A percentile compares a stretch with the other conserved stretches of the same genome.
Conservation (phyloP, 179 eudicot genomes). For the Camellia oleifera region DNA sequence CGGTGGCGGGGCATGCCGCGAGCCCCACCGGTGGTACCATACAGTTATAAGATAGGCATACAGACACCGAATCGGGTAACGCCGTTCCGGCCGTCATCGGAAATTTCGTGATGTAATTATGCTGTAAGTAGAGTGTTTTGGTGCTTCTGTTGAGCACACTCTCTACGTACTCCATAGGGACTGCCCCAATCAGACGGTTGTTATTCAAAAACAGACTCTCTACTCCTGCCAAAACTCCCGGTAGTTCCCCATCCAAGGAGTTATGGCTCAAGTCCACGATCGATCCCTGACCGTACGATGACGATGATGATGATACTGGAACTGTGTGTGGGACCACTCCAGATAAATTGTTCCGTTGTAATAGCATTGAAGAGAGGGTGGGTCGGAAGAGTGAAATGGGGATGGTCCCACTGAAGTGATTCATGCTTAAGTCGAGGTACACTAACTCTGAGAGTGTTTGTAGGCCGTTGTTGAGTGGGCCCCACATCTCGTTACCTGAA, state of each 20-base stretch:
- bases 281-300: conserved; percentile 36
- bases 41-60: conserved; percentile 60
- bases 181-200: conserved; percentile 46
- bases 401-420: conserved; percentile 56
- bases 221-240: conserved; percentile 30
- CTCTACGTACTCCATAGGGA: conserved; percentile 34
- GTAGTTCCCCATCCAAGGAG: conserved; percentile 33
- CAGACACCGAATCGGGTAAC: conserved; percentile 38
- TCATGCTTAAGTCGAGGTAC: conserved; percentile 63
- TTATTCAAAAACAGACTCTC: conserved; percentile 50
- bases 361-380: conserved; percentile 34
- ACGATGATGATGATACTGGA: not conserved
- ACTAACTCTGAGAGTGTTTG: conserved; percentile 37
- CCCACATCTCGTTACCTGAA: conserved; percentile 54
- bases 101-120: conserved; percentile 46
- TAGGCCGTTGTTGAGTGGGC: conserved; percentile 43
- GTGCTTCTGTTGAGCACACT: conserved; percentile 32
- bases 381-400: conserved; percentile 41
- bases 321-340: conserved; percentile 29
- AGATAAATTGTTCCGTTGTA: conserved; percentile 59
- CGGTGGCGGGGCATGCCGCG: conserved; percentile 47
- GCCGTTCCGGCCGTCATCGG: conserved; percentile 18
- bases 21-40: conserved; percentile 62
- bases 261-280: conserved; percentile 66
- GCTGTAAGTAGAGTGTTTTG: conserved; percentile 52